Conservation (phyloP, 169 alveolate genomes). For the Babesia bigemina region DNA sequence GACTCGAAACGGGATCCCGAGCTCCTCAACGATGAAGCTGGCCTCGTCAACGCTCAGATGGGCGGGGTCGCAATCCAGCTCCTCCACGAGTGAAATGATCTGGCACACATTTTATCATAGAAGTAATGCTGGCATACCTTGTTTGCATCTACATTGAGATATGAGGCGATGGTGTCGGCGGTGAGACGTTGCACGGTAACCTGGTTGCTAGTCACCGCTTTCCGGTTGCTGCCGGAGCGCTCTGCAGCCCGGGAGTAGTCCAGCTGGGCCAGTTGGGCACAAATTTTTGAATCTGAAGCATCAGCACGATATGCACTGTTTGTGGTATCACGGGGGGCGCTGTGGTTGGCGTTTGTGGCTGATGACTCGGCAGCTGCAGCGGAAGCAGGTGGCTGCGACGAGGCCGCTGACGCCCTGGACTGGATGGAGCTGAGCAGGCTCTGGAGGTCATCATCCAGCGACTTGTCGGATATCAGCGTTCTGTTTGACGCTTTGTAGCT, state of each 20-base stretch:
- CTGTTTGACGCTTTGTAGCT: slow-evolving; percentile 9
- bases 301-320: too few relatives aligned
- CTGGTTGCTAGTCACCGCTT: neutral
- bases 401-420: neutral
- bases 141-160: neutral
- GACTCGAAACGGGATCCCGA: slow-evolving; percentile 46
- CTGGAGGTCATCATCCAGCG: slow-evolving; percentile 4
- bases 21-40: slow-evolving; percentile 88
- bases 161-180: slow-evolving; percentile 9
- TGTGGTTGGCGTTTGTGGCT: too few relatives aligned
- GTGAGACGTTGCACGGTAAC: slow-evolving; percentile 15
- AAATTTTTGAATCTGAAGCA: neutral
- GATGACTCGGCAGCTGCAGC: too few relatives aligned
- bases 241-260: neutral
- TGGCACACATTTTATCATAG: neutral
- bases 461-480: slow-evolving; percentile 2
- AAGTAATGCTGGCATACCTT: slow-evolving; percentile 24
- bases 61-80: slow-evolving; percentile 41
- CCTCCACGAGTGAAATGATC: slow-evolving; percentile 16
- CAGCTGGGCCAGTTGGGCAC: neutral
- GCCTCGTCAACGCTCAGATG: slow-evolving; percentile 71
- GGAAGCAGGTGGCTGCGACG: too few relatives aligned
- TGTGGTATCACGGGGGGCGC: too few relatives aligned
- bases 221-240: neutral
- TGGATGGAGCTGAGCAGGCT: neutral